A percentile compares a stretch with the other conserved stretches of the same genome.
Conservation (phyloP, 495 filamentous ascomycete genomes). For the Terfezia boudieri region DNA sequence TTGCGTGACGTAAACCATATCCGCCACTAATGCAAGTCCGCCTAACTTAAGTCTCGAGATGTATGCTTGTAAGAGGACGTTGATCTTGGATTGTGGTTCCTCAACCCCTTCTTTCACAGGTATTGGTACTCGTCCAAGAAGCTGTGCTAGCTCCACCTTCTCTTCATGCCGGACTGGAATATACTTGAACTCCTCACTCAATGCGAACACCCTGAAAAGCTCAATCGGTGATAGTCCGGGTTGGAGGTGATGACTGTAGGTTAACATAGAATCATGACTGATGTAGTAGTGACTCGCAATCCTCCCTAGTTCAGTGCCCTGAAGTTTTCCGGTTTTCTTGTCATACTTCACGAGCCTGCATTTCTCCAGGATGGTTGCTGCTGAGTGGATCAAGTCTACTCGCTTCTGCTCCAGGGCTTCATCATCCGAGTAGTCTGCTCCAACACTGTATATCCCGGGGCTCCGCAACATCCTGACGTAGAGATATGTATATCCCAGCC, state of each 20-base stretch:
- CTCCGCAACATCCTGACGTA: constrained; percentile 96
- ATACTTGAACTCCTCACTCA: constrained; percentile 98
- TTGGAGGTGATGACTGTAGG: constrained; percentile 87
- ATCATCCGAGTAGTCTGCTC: constrained; percentile 84
- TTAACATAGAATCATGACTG: constrained; percentile 82
- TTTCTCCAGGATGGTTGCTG: constrained; percentile 67
- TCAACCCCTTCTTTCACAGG: constrained; percentile 96
- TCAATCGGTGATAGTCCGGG: constrained; percentile 80
- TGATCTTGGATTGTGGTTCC: constrained; percentile 94
- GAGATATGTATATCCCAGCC: constrained; percentile 96
- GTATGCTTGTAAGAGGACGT: constrained; percentile 92
- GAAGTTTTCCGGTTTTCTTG: constrained; percentile 71
- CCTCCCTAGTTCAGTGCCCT: constrained; percentile 79
- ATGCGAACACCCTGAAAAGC: constrained; percentile 88
- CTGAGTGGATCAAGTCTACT: constrained; percentile 89
- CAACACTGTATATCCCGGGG: constrained; percentile 86
- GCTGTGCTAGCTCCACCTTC: constrained; percentile 83
- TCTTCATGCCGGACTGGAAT: constrained; percentile 96
- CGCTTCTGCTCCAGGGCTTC: constrained; percentile 83
- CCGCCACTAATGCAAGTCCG: constrained; percentile 87
- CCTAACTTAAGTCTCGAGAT: constrained; percentile 89
- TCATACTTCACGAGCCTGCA: constrained; percentile 86
- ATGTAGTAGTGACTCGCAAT: constrained; percentile 99
- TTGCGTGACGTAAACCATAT: constrained; percentile 96
- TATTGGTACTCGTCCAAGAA: constrained; percentile 72